These are phyloP conservation scores for Yamadazyma kanchanaburiensis DNA, from an alignment of 1,139 yeast species.

Conservation along the genomic window DNA sequence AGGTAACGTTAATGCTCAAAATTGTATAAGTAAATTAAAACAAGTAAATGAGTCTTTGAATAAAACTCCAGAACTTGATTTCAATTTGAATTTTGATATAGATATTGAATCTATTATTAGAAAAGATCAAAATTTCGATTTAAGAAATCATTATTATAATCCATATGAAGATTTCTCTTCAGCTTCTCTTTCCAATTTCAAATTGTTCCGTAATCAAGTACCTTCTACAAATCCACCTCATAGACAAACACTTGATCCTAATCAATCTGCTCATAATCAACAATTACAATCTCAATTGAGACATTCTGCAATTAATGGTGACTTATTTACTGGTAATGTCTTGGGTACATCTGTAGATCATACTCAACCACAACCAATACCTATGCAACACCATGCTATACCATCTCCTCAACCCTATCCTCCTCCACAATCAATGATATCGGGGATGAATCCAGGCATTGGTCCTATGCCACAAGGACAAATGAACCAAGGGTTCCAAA, in stretches of 20 bases:
- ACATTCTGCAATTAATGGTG: background rate
- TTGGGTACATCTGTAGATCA: no score
- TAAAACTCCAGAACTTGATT: slow-evolving; percentile 19
- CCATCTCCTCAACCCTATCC: background rate
- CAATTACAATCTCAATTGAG: background rate
- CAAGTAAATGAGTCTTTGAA: slow-evolving; percentile 17
- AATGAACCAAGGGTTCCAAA: background rate
- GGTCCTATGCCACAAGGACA: no score
- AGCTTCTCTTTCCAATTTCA: slow-evolving; percentile 9
- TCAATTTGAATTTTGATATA: slow-evolving; percentile 16
- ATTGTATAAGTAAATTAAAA: slow-evolving; percentile 20
- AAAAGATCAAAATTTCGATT: slow-evolving; percentile 3
- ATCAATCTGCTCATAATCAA: background rate
- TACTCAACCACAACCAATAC: background rate
- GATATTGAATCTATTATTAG: slow-evolving; percentile 12
- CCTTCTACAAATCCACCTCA: background rate
- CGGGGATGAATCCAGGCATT: background rate
- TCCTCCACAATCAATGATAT: background rate
- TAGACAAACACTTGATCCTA: background rate
- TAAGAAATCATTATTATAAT: slow-evolving; percentile 11
- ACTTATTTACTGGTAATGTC: background rate
- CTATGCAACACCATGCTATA: background rate
- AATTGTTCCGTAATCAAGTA: slow-evolving; percentile 2
- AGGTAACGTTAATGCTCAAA: slow-evolving; percentile 42
- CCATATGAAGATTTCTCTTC: slow-evolving; percentile 12